Conservation (phyloP, 192 early-diverging fungal species). For the Backusella parvicylindrica region DNA sequence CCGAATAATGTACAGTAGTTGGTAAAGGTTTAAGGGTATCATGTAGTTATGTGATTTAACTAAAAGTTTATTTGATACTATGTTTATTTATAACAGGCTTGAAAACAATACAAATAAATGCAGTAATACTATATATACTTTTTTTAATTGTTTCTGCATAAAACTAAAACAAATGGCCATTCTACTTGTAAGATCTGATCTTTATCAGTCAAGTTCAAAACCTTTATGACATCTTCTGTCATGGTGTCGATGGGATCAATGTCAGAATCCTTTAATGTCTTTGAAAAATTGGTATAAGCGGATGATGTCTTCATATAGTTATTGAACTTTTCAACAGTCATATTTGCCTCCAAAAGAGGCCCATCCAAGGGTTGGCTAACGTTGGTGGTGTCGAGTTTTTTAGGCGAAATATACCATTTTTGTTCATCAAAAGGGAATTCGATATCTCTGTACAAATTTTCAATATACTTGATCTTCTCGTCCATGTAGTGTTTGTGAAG, state of each 20-base stretch:
- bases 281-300: slow-evolving; percentile 49
- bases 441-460: slow-evolving; percentile 43
- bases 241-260: slow-evolving; percentile 45
- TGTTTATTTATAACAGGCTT: too few relatives aligned
- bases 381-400: not conserved
- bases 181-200: slow-evolving; percentile 35
- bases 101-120: too few relatives aligned
- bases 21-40: too few relatives aligned
- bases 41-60: too few relatives aligned
- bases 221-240: slow-evolving; percentile 29
- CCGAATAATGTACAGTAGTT: too few relatives aligned
- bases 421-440: slow-evolving; percentile 42
- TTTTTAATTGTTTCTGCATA: slow-evolving; percentile 14
- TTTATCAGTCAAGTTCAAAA: slow-evolving; percentile 18
- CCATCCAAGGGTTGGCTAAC: not conserved
- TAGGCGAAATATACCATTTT: slow-evolving; percentile 33
- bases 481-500: slow-evolving; percentile 35
- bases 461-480: slow-evolving; percentile 35
- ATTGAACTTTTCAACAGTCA: slow-evolving; percentile 36
- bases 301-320: slow-evolving; percentile 58
- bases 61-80: too few relatives aligned
- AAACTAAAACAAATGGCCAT: slow-evolving; percentile 52
- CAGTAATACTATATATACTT: too few relatives aligned
- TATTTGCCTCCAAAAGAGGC: slow-evolving; percentile 34
- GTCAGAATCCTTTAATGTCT: slow-evolving; percentile 19